Conservation (phyloP, 2,329 filamentous ascomycete genomes). For the Fusarium praegraminearum region DNA sequence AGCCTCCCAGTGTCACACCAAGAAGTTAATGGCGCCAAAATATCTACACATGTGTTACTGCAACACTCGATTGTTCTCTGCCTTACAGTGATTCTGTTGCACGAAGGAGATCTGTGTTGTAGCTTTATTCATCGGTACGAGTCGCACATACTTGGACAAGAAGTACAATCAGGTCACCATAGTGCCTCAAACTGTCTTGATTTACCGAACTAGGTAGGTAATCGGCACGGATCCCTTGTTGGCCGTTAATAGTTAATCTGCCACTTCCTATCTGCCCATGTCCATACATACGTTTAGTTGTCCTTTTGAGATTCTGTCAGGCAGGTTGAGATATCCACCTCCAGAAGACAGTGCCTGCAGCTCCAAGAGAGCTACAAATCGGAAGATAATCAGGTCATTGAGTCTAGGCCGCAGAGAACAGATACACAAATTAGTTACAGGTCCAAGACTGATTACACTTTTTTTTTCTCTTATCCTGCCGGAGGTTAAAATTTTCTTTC, state of each 20-base stretch:
- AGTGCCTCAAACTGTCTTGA: constrained; percentile 25
- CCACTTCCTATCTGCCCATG: background rate
- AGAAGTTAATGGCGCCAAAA: constrained; percentile 7
- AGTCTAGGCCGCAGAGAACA: background rate
- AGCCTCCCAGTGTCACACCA: constrained; percentile 11
- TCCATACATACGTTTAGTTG: background rate
- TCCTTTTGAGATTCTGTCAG: background rate
- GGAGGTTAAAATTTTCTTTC: background rate
- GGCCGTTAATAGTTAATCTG: background rate
- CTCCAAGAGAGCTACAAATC: background rate
- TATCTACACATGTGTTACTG: constrained; percentile 2
- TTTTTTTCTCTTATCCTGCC: background rate
- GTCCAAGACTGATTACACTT: background rate
- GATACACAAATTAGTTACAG: background rate
- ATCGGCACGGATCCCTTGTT: constrained; percentile 22
- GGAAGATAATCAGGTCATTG: background rate
- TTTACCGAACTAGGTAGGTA: constrained; percentile 28
- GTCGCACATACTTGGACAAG: constrained; percentile 5
- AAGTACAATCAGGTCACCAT: constrained; percentile 7
- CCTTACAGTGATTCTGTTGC: constrained; percentile 11
- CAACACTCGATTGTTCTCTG: constrained; percentile 6
- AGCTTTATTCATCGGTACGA: background rate
- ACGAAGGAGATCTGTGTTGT: constrained; percentile 13
- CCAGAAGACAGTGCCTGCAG: background rate
- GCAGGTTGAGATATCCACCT: background rate